Evolutionary conservation across 2,329 filamentous ascomycete genomes (phyloP).

Genomic region (Pseudonectria buxi): DNA sequence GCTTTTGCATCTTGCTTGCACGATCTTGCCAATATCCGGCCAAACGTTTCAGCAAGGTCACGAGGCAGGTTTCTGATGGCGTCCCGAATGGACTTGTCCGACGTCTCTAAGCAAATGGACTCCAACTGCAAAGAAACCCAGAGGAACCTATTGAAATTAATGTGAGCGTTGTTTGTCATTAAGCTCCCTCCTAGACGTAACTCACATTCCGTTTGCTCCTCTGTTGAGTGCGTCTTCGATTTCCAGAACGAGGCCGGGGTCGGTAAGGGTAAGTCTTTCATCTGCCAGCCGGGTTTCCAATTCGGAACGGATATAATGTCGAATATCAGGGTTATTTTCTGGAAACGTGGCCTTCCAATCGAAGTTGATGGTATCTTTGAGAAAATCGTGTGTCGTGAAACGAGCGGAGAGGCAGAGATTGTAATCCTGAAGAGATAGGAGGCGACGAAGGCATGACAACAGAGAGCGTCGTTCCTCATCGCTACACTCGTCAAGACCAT

Average conservation of each 20-base stretch:
- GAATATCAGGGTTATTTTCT: slow-evolving; percentile 19
- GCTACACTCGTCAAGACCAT: slow-evolving; percentile 14
- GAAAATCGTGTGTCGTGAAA: not conserved
- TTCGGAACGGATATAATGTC: slow-evolving; percentile 11
- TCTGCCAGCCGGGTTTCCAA: slow-evolving; percentile 4
- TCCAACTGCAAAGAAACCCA: slow-evolving; percentile 31
- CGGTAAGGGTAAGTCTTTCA: slow-evolving; percentile 6
- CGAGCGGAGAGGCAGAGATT: not conserved
- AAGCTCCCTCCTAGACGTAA: too few relatives aligned
- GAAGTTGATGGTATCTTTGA: not conserved
- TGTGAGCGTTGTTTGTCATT: too few relatives aligned
- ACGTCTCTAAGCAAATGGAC: slow-evolving; percentile 26
- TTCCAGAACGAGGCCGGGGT: slow-evolving; percentile 12
- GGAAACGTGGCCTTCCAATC: slow-evolving; percentile 3
- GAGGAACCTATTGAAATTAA: slow-evolving; percentile 20
- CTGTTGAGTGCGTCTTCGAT: slow-evolving; percentile 13
- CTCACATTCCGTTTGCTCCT: slow-evolving; percentile 27
- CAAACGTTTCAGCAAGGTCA: slow-evolving; percentile 25
- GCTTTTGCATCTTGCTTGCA: not conserved
- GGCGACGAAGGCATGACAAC: not conserved
- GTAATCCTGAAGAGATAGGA: not conserved
- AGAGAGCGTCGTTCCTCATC: not conserved
- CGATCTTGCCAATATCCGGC: slow-evolving; percentile 22
- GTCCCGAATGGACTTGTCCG: slow-evolving; percentile 29
- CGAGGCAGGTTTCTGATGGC: slow-evolving; percentile 25